phyloP scores from a whole-genome alignment of 805 yeast genomes.

The Zygosaccharomyces pseudorouxii region DNA sequence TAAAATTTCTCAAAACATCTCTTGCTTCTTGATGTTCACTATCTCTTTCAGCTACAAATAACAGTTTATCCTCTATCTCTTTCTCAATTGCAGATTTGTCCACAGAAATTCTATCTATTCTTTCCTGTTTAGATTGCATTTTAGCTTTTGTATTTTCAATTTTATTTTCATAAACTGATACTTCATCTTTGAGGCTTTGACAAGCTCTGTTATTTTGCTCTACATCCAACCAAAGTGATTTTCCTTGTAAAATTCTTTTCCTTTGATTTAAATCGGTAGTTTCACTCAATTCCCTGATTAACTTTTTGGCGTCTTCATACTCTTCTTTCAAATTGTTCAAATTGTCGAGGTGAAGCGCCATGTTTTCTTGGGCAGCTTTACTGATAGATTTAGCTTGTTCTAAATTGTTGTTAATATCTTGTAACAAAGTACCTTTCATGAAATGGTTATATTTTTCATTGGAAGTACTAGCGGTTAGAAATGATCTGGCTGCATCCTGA shows the following conservation, averaged over 20 bases:
- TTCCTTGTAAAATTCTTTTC: constrained; percentile 43
- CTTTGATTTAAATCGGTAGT: constrained; percentile 40
- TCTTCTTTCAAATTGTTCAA: constrained; percentile 39
- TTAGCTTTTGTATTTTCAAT: constrained; percentile 16
- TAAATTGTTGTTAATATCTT: constrained; percentile 57
- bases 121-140: constrained; percentile 25
- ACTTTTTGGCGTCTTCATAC: constrained; percentile 40
- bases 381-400: constrained; percentile 38
- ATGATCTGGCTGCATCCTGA: constrained; percentile 91
- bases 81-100: constrained; percentile 18
- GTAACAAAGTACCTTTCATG: constrained; percentile 73
- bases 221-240: constrained; percentile 46
- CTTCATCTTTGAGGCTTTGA: constrained; percentile 16
- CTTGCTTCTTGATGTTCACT: constrained; percentile 19
- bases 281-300: constrained; percentile 39
- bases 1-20: constrained; percentile 15
- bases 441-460: constrained; percentile 68
- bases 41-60: constrained; percentile 17
- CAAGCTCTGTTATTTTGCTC: constrained; percentile 20
- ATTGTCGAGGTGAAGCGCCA: constrained; percentile 38
- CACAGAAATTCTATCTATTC: constrained; percentile 26
- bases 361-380: constrained; percentile 37
- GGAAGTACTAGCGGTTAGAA: constrained; percentile 72
- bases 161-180: constrained; percentile 16
- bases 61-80: constrained; percentile 15